Percentiles rank a stretch among this genome's conserved stretches.
Evolutionary conservation across 176 grass and related monocot genomes (phyloP).

Genomic region (Oryza coarctata): DNA sequence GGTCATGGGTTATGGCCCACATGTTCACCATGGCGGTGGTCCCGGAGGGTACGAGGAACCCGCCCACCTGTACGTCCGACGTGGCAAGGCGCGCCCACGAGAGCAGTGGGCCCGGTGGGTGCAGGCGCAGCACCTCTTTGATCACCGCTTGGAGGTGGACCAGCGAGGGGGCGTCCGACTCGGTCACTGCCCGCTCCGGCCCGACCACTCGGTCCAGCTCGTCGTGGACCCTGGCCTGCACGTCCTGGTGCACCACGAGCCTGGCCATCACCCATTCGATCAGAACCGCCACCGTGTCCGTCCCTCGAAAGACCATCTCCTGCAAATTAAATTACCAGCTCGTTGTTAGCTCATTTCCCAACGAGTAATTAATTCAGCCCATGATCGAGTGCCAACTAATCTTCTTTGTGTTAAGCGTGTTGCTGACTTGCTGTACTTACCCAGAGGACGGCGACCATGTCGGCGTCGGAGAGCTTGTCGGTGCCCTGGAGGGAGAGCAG

Average conservation of each 20-base stretch:
- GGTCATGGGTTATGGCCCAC: slow-evolving; percentile 84
- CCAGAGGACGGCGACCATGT: slow-evolving; percentile 83
- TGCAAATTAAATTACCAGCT: slow-evolving; percentile 2
- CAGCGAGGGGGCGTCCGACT: slow-evolving; percentile 31
- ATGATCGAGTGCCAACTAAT: neutral
- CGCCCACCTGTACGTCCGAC: slow-evolving; percentile 48
- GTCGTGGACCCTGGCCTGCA: slow-evolving; percentile 58
- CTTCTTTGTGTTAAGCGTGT: neutral
- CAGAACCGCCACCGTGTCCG: slow-evolving; percentile 79
- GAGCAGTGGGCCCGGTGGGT: slow-evolving; percentile 80
- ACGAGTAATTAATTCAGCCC: too few species aligned
- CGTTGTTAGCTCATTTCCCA: too few species aligned
- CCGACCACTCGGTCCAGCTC: slow-evolving; percentile 69
- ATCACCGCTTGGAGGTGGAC: slow-evolving; percentile 62
- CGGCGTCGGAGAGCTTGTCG: slow-evolving; percentile 68
- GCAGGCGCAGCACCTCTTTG: slow-evolving; percentile 71
- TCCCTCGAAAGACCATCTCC: slow-evolving; percentile 95
- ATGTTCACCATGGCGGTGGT: slow-evolving; percentile 92
- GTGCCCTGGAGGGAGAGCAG: slow-evolving; percentile 55
- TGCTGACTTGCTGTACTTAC: slow-evolving; percentile 19
- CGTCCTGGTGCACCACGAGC: slow-evolving; percentile 54
- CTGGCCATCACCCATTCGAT: slow-evolving; percentile 79
- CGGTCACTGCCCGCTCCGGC: slow-evolving; percentile 24
- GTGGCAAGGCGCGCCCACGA: slow-evolving; percentile 79
- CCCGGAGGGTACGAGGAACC: slow-evolving; percentile 44